phyloP scores from a whole-genome alignment of 345 rosid species.

The Rhizophora mangle region DNA sequence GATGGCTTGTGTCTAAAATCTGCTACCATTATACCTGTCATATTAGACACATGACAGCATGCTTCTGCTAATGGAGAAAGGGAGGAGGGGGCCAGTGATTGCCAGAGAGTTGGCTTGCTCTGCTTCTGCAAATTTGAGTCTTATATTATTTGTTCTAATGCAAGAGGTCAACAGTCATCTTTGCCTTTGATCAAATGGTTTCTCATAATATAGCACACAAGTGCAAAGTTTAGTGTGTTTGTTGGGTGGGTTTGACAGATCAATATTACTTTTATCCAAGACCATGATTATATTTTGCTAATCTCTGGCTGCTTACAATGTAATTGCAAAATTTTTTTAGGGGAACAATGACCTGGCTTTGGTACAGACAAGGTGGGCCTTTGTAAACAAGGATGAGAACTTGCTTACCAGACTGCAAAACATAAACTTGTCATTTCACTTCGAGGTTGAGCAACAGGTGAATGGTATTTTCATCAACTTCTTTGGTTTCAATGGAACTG shows the following conservation, averaged over 20 bases:
- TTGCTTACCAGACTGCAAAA: constrained; percentile 85
- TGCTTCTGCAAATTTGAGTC: background rate
- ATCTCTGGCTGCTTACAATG: background rate
- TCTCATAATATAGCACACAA: background rate
- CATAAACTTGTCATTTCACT: constrained; percentile 81
- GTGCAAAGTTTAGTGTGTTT: background rate
- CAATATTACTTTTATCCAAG: background rate
- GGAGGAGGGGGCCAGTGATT: background rate
- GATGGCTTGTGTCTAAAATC: background rate
- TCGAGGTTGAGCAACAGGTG: constrained; percentile 93
- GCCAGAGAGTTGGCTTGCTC: background rate
- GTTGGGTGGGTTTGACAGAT: background rate
- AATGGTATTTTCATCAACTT: constrained; percentile 80
- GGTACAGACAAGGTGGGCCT: constrained; percentile 88
- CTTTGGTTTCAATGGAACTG: constrained; percentile 92
- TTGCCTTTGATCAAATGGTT: background rate
- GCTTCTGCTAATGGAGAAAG: background rate
- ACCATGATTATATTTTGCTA: background rate
- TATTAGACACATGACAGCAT: background rate
- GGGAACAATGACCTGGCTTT: constrained; percentile 72
- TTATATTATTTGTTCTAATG: background rate
- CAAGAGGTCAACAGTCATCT: background rate
- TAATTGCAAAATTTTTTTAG: constrained; percentile 27
- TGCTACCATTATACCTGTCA: background rate
- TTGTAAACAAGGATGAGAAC: constrained; percentile 91